Conservation (phyloP, 1,284 basidiomycete species). For the Naganishia cerealis region DNA sequence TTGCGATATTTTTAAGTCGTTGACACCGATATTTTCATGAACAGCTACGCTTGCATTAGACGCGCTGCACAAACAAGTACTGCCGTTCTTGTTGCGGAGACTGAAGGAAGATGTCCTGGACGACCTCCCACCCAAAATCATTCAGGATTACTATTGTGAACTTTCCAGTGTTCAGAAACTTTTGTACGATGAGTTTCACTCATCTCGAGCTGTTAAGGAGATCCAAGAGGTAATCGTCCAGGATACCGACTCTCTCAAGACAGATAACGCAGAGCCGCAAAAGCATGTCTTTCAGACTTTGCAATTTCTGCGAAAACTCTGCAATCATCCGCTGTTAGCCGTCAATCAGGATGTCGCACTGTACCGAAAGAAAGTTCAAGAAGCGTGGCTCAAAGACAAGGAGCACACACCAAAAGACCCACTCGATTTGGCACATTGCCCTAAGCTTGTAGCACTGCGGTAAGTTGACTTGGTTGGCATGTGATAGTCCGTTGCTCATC, state of each 20-base stretch:
- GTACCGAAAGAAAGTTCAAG: conserved; percentile 65
- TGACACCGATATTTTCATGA: conserved; percentile 25
- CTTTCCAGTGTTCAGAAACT: conserved; percentile 89
- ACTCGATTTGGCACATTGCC: conserved; percentile 83
- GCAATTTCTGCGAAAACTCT: conserved; percentile 95
- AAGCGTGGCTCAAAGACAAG: conserved; percentile 55
- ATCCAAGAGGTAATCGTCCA: conserved; percentile 66
- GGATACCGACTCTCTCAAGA: conserved; percentile 38
- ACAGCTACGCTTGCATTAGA: conserved; percentile 87
- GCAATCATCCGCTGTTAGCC: conserved; percentile 92
- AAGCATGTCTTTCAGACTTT: conserved; percentile 93
- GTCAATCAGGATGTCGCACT: conserved; percentile 68
- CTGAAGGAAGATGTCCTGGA: conserved; percentile 96
- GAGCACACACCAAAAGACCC: conserved; percentile 53
- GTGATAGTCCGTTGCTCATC: conserved; percentile 5
- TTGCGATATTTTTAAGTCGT: conserved; percentile 20
- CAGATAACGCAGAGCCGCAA: conserved; percentile 57
- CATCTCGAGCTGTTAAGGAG: conserved; percentile 69
- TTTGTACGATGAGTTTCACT: conserved; percentile 88
- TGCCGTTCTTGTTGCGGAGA: conserved; percentile 95
- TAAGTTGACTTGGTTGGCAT: conserved; percentile 54
- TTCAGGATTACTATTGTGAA: conserved; percentile 99
- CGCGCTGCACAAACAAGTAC: conserved; percentile 94
- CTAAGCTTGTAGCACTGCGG: conserved; percentile 88
- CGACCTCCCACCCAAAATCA: conserved; percentile 98